These are phyloP conservation scores for Margaritispora aquatica DNA, from an alignment of 495 filamentous ascomycete species.

Conservation along the genomic window DNA sequence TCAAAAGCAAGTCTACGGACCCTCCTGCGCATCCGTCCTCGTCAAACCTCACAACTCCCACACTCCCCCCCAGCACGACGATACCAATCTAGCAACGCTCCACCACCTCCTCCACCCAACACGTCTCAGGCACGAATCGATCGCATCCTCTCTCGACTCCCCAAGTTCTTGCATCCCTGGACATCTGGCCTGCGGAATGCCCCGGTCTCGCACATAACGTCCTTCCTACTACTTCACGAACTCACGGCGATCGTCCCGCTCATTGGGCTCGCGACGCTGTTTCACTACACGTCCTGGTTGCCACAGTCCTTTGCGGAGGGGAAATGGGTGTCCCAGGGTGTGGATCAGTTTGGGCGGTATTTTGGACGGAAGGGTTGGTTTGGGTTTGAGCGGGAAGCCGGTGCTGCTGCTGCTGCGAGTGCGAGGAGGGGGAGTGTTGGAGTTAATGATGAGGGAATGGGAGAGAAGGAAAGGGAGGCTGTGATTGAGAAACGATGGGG, in stretches of 20 bases:
- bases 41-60: too few species aligned
- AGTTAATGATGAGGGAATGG: constrained; percentile 3
- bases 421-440: background rate
- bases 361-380: constrained; percentile 43
- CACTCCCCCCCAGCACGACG: too few species aligned
- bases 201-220: constrained; percentile 72
- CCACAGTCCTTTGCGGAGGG: constrained; percentile 36
- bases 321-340: constrained; percentile 36
- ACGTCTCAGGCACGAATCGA: constrained; percentile 35
- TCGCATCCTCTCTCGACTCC: constrained; percentile 54
- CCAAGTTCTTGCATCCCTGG: constrained; percentile 52
- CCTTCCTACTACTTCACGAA: constrained; percentile 90
- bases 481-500: constrained; percentile 15
- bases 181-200: constrained; percentile 62
- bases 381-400: constrained; percentile 28
- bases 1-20: too few species aligned
- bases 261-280: constrained; percentile 62
- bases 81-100: background rate
- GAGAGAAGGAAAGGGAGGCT: constrained; percentile 7
- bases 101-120: constrained; percentile 19
- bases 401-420: constrained; percentile 4
- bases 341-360: constrained; percentile 36
- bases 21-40: too few species aligned
- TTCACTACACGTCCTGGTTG: constrained; percentile 69
- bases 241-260: constrained; percentile 79